Evolutionary conservation across 2,329 filamentous ascomycete genomes (phyloP), one percentile per base, ranked within the genome.

Genomic region (Alternaria rosae): DNA sequence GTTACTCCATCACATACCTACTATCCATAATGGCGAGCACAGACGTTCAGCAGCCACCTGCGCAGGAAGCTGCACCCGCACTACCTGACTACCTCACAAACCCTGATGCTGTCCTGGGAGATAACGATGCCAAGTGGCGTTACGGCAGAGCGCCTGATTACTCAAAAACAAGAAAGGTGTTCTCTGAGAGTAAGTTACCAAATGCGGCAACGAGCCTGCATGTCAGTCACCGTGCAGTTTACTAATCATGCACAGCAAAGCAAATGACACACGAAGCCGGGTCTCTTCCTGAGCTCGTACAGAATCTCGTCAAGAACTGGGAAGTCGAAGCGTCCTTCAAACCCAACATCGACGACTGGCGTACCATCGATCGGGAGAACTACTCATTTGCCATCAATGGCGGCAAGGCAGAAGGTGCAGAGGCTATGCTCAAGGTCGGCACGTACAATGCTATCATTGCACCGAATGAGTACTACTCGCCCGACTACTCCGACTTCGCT

Each of bases 221-320:
- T 66, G 26, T 30, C 44, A 45, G 23, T 25, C 54, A 41, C n/a
- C 28, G 12, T 44, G 17, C 25, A 30, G 5, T 11, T 41, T 45
- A 43, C 48, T 59, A 30, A 64, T 12, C 10, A 12, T 13, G n/a
- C 20, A 11, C 47, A 91, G 88, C 85, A 55, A 90, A 88, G 76
- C 81, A 79, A 35, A 83, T 80, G 76, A 83, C 78, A 69, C 89
- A 91, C 75, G 77, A 79, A 47, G 81, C 86, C 4, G 83, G 82
- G 35, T 88, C 85, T 58, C 84, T 91, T 3, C 84, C 86, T 13
- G 79, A 84, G 51, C 83, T 91, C 5, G 88, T 91, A 41, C 85
- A 91, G 75, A 91, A 91, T 72, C 84, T 91, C 2, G 88, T 91
- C 72, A 91, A 91, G 80, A 91, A 91, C 75, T 91, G 89, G 89